phyloP scores from a whole-genome alignment of 2,329 filamentous ascomycete species.

The Pseudopyricularia cyperi region DNA sequence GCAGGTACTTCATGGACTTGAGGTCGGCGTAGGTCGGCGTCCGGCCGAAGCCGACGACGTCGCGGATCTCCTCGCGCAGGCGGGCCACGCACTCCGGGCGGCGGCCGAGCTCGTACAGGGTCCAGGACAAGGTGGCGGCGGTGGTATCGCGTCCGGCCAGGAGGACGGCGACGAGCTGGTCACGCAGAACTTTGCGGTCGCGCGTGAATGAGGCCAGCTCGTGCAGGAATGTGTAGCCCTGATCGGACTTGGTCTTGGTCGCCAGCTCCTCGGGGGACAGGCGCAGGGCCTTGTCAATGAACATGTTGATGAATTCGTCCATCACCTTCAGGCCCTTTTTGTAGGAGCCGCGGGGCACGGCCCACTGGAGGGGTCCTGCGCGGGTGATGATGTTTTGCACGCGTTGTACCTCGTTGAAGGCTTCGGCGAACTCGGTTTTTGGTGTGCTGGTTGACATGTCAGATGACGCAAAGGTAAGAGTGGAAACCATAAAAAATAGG shows the following conservation, averaged over 20 bases:
- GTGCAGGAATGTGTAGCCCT: slow-evolving; percentile 74
- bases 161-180: slow-evolving; percentile 72
- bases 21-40: slow-evolving; percentile 65
- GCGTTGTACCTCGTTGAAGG: slow-evolving; percentile 68
- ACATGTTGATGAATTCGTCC: slow-evolving; percentile 64
- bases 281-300: slow-evolving; percentile 60
- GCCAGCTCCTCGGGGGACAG: slow-evolving; percentile 61
- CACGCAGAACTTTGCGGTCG: slow-evolving; percentile 57
- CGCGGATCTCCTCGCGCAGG: slow-evolving; percentile 60
- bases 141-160: slow-evolving; percentile 84
- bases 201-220: slow-evolving; percentile 72
- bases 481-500: no score
- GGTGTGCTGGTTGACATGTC: slow-evolving; percentile 38
- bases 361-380: slow-evolving; percentile 45
- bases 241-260: slow-evolving; percentile 57
- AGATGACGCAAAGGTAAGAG: no score
- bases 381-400: slow-evolving; percentile 57
- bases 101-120: slow-evolving; percentile 67
- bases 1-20: slow-evolving; percentile 77
- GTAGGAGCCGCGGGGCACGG: slow-evolving; percentile 56
- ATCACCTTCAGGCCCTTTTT: slow-evolving; percentile 51
- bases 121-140: slow-evolving; percentile 67
- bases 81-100: slow-evolving; percentile 54
- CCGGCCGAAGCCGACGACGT: slow-evolving; percentile 45
- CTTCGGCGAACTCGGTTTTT: slow-evolving; percentile 59